Base-by-base conservation (phyloP, 2,329 filamentous ascomycete species). In the Exophiala viscosa region DNA sequence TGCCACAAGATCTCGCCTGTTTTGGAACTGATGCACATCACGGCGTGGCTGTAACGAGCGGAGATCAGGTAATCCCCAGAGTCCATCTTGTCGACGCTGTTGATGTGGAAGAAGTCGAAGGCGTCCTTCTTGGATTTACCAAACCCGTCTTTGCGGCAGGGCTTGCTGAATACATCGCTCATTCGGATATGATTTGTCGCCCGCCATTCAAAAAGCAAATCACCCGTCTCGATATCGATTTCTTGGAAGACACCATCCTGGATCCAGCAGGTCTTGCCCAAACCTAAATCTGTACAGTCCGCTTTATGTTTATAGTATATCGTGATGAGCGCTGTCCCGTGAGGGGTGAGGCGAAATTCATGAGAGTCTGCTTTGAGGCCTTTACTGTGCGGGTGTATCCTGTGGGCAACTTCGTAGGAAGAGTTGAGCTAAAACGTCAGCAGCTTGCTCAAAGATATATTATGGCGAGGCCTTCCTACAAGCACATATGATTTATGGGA, bases 51-150 rank as follows among this genome's bases (percentile, higher is more conserved):
- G 60, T 80, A 72, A 1, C 78, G 74, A 0, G 74, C 70, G 0
- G 78, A 82, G 33, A 83, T 69, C 9, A 83, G 63, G 51, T 78
- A 83, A 59, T 82, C 76, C 3, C 77, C 77, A 0, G 70, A 59
- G 0, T 65, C 59, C 47, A 75, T 73, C 61, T 81, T 80, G 59
- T 80, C 75, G 23, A 82, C 67, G 33, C 76, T 77, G 66, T 82
- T 80, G 65, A 82, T 75, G 63, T 81, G 78, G 62, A 81, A 81
- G 55, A 74, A 81, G 62, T 83, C 79, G 66, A 77, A 82, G 1
- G 53, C 53, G 46, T 54, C 50, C 11, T 38, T 18, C 8, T 38
- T 38, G 5, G 31, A 34, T 41, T 28, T 39, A 11, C 48, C 53
- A 23, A 45, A 18, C 15, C 50, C 49, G 11, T 57, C 50, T 38